Evolutionary conservation across 805 yeast species (phyloP), one percentile per base, ranked within the genome.

Genomic region (Huiozyma naganishii): DNA sequence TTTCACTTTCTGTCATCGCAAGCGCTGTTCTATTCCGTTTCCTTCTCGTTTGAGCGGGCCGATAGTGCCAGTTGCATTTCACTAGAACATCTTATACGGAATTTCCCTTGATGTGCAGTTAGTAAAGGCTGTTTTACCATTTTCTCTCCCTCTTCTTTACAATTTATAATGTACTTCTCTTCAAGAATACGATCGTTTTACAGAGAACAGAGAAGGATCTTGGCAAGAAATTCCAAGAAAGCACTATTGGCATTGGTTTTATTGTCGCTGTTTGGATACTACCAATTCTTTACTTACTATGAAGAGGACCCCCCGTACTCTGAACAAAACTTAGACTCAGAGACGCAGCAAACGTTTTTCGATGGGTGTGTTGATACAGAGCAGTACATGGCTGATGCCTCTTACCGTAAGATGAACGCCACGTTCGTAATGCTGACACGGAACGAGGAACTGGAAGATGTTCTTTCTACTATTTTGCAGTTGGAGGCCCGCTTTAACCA

Each of bases 401-500:
- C 9, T 4, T 60, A 57, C 39, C 51, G 66, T 4, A 64, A 84
- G 27, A 87, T 84, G 17, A 85, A 81, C 52, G 97, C 96, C 0
- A 81, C 89, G 1, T 71, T 90, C 49, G 88, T 89, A 23, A 80
- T 89, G 59, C 65, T 90, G 41, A 87, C 95, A 0, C 68, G 96
- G 48, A 88, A 90, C 58, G 67, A 75, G 4, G 97, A 90, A 56
- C 47, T 87, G 1, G 72, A 76, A 4, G 95, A 84, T 12, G 95
- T 87, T 1, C 54, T 83, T 1, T 69, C 72, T 45, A 80, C 92
- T 2, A 79, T 90, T 73, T 63, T 68, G 29, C 77, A 89, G 2
- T 56, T 92, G 44, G 97, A 90, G 59, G 70, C 85, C 27, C 95
- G 83, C 59, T 90, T 89, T 66, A 90, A 90, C 60, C 89, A 89